Evolutionary conservation across 2,329 filamentous ascomycete genomes (phyloP).

Genomic region (Aspergillus ochraceus): DNA sequence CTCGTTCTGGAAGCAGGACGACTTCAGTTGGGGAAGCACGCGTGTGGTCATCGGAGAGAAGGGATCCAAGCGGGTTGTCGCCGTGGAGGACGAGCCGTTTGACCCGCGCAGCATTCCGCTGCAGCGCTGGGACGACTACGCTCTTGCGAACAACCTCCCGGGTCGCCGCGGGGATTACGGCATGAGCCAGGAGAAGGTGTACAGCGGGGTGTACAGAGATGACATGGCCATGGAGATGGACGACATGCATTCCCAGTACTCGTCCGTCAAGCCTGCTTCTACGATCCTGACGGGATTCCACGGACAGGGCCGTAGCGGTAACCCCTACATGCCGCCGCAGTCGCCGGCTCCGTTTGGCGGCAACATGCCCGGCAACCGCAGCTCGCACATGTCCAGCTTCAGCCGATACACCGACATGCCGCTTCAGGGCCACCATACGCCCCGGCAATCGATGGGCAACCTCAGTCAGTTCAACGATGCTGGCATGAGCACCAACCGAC

Average conservation of each 20-base stretch:
- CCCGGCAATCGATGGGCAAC: conserved; percentile 60
- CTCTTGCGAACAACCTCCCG: conserved; percentile 78
- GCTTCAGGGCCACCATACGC: conserved; percentile 37
- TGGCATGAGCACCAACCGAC: conserved; percentile 34
- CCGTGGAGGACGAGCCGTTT: conserved; percentile 78
- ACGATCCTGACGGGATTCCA: conserved; percentile 86
- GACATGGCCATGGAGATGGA: conserved; percentile 87
- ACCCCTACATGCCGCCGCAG: conserved; percentile 76
- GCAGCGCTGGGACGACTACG: conserved; percentile 97
- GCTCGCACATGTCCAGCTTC: conserved; percentile 70
- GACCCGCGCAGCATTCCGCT: conserved; percentile 91
- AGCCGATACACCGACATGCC: conserved; percentile 65
- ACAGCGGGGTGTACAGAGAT: conserved; percentile 66
- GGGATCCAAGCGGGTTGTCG: conserved; percentile 85
- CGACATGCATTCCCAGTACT: conserved; percentile 96
- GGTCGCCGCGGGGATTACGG: conserved; percentile 74
- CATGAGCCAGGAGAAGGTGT: conserved; percentile 62
- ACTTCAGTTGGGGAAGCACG: conserved; percentile 98
- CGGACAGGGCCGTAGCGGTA: conserved; percentile 55
- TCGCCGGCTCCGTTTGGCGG: conserved; percentile 72
- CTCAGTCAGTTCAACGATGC: conserved; percentile 50
- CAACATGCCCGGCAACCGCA: conserved; percentile 53
- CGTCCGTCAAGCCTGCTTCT: conserved; percentile 79
- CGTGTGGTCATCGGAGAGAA: conserved; percentile 95
- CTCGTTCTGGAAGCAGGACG: conserved; percentile 99